These are phyloP conservation scores for Aspergillus ibericus DNA, from an alignment of 2,329 filamentous ascomycete species.

Conservation along the genomic window DNA sequence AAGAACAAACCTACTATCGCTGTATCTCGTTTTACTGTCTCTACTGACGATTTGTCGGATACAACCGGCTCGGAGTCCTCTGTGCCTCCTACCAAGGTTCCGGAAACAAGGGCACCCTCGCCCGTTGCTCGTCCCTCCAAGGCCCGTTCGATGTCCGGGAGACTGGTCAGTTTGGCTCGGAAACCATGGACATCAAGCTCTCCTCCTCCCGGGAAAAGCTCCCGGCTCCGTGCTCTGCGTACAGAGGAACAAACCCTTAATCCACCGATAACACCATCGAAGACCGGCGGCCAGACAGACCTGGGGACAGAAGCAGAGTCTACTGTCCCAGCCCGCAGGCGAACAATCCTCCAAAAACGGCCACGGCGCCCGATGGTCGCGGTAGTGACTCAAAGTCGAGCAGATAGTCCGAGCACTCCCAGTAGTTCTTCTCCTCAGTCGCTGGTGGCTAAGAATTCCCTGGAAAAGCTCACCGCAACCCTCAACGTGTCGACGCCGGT, in stretches of 20 bases:
- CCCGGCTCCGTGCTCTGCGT: constrained; percentile 24
- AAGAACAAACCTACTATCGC: constrained; percentile 33
- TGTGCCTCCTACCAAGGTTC: constrained; percentile 20
- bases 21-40: constrained; percentile 39
- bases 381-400: constrained; percentile 37
- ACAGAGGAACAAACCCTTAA: constrained; percentile 31
- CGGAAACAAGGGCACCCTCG: constrained; percentile 32
- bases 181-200: constrained; percentile 51
- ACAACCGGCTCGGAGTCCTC: constrained; percentile 17
- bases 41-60: constrained; percentile 38
- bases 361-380: constrained; percentile 43
- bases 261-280: constrained; percentile 18
- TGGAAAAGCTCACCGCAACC: constrained; percentile 47
- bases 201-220: constrained; percentile 38
- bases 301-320: constrained; percentile 17
- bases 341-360: constrained; percentile 38
- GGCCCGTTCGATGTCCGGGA: constrained; percentile 50
- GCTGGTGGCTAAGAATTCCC: constrained; percentile 44
- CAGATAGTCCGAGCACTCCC: constrained; percentile 36
- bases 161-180: constrained; percentile 51
- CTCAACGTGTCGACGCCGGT: constrained; percentile 47
- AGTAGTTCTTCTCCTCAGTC: constrained; percentile 43
- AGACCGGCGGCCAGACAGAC: constrained; percentile 20
- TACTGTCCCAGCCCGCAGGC: constrained; percentile 26
- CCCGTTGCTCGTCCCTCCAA: constrained; percentile 40